These are phyloP conservation scores for Cladosporium phlei DNA, from an alignment of 2,329 filamentous ascomycete species.

Conservation along the genomic window DNA sequence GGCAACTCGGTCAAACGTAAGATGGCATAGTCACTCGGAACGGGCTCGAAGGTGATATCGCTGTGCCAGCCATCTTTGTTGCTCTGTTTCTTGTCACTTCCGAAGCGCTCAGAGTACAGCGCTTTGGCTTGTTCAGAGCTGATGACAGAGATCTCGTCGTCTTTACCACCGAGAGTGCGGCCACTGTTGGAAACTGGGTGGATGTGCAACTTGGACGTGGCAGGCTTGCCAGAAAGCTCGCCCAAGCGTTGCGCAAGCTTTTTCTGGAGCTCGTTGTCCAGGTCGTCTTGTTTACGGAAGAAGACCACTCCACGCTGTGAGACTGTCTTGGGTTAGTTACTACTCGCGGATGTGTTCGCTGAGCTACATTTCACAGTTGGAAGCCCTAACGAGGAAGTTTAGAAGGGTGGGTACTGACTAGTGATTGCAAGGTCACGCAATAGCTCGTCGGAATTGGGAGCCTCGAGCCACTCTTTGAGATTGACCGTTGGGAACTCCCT, in stretches of 20 bases:
- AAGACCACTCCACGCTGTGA: constrained; percentile 67
- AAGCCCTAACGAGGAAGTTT: neutral
- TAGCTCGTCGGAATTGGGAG: constrained; percentile 34
- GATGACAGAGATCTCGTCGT: constrained; percentile 61
- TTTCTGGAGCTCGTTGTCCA: constrained; percentile 61
- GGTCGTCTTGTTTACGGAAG: constrained; percentile 59
- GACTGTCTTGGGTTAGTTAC: constrained; percentile 41
- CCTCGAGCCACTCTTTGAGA: constrained; percentile 33
- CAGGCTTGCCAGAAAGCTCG: constrained; percentile 55
- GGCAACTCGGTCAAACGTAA: constrained; percentile 56
- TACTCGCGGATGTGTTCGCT: neutral
- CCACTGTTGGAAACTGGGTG: constrained; percentile 55
- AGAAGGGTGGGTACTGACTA: constrained; percentile 38
- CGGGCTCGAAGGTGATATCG: constrained; percentile 62
- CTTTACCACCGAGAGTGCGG: constrained; percentile 47
- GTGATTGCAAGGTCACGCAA: constrained; percentile 50
- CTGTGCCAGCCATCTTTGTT: constrained; percentile 46
- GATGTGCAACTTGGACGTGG: constrained; percentile 55
- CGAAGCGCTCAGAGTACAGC: constrained; percentile 39
- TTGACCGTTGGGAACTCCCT: constrained; percentile 41
- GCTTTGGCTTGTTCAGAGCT: constrained; percentile 53
- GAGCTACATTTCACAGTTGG: neutral
- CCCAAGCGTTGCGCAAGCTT: constrained; percentile 58
- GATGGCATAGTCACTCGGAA: constrained; percentile 60
- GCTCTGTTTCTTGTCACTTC: constrained; percentile 35